Evolutionary conservation across 208 protist genomes (phyloP).

Genomic region (Trichomonas vaginalis): DNA sequence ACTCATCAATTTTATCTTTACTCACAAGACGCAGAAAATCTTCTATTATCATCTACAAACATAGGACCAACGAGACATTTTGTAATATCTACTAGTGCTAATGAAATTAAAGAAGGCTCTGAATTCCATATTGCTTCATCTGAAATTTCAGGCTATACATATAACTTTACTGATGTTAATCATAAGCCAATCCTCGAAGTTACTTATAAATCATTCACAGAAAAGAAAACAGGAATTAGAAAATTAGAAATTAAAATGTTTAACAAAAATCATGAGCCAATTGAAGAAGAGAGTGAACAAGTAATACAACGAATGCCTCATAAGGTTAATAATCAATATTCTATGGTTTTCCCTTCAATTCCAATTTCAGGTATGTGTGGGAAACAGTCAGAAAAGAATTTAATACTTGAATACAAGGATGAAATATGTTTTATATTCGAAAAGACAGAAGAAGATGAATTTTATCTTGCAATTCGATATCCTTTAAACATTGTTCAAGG

Average conservation of each 20-base stretch:
- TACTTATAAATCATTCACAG: neutral
- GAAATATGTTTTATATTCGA: neutral
- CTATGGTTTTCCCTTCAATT: neutral
- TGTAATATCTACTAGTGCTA: neutral
- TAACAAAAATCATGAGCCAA: neutral
- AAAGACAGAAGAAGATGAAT: neutral
- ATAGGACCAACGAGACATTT: neutral
- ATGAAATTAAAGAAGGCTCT: neutral
- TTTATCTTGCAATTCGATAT: neutral
- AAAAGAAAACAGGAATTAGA: neutral
- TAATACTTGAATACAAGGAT: neutral
- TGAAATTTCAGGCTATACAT: neutral
- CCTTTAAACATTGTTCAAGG: neutral
- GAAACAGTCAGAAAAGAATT: neutral
- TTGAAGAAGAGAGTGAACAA: neutral
- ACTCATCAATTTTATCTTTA: neutral
- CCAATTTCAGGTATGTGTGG: neutral
- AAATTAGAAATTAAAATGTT: neutral
- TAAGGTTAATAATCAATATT: neutral
- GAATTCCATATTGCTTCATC: neutral
- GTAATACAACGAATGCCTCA: neutral
- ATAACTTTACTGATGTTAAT: neutral
- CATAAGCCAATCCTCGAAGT: neutral
- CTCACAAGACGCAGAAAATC: neutral
- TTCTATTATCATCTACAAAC: neutral